These are phyloP conservation scores for Aspergillus pseudonomiae DNA, from an alignment of 2,329 filamentous ascomycete genomes.

Conservation along the genomic window DNA sequence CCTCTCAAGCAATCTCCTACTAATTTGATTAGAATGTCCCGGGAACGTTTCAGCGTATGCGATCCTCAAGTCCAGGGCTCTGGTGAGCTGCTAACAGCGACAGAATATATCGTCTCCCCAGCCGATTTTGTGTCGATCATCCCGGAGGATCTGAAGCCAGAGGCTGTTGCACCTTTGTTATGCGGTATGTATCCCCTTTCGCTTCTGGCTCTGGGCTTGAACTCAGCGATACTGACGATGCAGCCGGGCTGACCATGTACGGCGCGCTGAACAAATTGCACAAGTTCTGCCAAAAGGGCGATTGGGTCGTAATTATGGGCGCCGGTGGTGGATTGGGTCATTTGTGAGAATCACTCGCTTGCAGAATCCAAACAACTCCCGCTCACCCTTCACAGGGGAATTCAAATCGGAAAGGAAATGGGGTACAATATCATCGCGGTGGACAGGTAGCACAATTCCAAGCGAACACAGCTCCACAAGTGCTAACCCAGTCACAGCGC, in stretches of 20 bases:
- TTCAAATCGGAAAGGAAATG: slow-evolving; percentile 17
- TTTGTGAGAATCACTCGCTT: slow-evolving; percentile 1
- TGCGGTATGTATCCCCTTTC: slow-evolving; percentile 8
- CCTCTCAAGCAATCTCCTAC: neutral
- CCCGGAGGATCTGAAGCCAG: slow-evolving; percentile 11
- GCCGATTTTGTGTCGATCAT: slow-evolving; percentile 13
- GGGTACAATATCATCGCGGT: slow-evolving; percentile 15
- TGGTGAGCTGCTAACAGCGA: neutral
- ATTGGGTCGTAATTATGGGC: slow-evolving; percentile 19
- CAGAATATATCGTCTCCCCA: slow-evolving; percentile 17
- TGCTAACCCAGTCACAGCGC: slow-evolving; percentile 10
- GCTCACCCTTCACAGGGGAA: slow-evolving; percentile 1
- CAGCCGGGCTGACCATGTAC: slow-evolving; percentile 17
- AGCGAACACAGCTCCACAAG: no score
- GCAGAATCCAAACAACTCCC: neutral
- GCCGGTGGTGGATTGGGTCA: slow-evolving; percentile 17
- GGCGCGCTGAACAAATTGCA: slow-evolving; percentile 17
- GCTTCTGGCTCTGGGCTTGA: rapidly evolving
- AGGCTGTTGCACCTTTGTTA: slow-evolving; percentile 14
- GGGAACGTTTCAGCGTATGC: slow-evolving; percentile 16
- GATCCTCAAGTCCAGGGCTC: neutral
- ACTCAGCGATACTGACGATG: neutral
- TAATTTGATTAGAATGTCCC: slow-evolving; percentile 12
- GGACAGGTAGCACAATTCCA: neutral
- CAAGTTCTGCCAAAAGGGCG: slow-evolving; percentile 10